Percentiles rank a stretch among this genome's conserved stretches.
These are phyloP conservation scores for Citrullus mucosospermus DNA, from an alignment of 306 rosid species.

Conservation along the genomic window DNA sequence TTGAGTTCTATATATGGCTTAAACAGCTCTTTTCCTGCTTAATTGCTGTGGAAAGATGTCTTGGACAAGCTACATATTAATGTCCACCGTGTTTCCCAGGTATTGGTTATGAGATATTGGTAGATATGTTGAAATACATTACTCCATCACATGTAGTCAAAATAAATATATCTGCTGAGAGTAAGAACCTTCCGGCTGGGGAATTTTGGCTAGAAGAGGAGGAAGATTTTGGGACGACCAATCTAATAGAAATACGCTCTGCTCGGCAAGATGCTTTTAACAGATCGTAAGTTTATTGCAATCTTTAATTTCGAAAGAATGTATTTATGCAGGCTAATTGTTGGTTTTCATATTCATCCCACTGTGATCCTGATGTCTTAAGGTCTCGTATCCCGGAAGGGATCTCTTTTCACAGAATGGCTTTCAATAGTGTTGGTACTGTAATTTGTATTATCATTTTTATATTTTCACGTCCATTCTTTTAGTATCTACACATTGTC, in stretches of 20 bases:
- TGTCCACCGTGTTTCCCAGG: constrained; percentile 29
- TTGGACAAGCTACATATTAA: background rate
- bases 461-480: background rate
- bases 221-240: constrained; percentile 12
- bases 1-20: background rate
- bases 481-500: background rate
- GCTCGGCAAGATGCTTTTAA: constrained; percentile 62
- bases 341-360: background rate
- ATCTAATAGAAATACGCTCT: constrained; percentile 57
- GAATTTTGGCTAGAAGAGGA: constrained; percentile 53
- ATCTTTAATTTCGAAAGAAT: background rate
- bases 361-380: background rate
- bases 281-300: constrained; percentile 52
- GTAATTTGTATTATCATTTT: background rate
- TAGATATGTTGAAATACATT: constrained; percentile 57
- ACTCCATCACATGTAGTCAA: constrained; percentile 74
- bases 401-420: background rate
- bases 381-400: background rate
- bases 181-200: constrained; percentile 75
- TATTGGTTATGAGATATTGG: constrained; percentile 67
- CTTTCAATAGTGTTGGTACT: background rate
- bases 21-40: background rate
- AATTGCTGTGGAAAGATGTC: background rate
- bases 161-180: constrained; percentile 50
- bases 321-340: background rate